These are phyloP conservation scores for Diplodia corticola DNA, from an alignment of 2,329 filamentous ascomycete species.

Conservation along the genomic window DNA sequence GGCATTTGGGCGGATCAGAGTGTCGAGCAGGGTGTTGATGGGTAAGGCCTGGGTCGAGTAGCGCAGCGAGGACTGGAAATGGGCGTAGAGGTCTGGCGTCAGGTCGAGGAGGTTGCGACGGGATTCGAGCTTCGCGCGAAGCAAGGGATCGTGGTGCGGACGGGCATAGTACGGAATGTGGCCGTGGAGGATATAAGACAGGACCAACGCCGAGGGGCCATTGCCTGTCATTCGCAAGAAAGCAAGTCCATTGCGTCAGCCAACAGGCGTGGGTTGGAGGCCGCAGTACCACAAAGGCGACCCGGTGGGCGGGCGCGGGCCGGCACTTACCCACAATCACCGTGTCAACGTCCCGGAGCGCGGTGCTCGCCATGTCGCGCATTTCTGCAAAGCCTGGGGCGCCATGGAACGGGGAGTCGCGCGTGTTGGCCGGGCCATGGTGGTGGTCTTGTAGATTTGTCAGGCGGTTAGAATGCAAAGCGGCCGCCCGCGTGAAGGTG, in stretches of 20 bases:
- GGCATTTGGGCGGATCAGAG: conserved; percentile 58
- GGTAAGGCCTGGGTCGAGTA: conserved; percentile 64
- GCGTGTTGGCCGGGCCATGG: conserved; percentile 10
- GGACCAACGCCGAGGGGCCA: conserved; percentile 61
- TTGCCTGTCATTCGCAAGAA: conserved; percentile 49
- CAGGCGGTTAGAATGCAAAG: conserved; percentile 18
- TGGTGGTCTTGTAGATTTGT: conserved; percentile 23
- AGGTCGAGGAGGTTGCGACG: conserved; percentile 49
- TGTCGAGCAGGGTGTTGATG: conserved; percentile 61
- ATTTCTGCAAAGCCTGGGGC: not conserved
- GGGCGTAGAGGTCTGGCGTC: conserved; percentile 55
- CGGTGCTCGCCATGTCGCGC: conserved; percentile 40
- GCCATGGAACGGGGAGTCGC: conserved; percentile 14
- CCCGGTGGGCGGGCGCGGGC: conserved; percentile 1
- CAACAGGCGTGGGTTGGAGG: not conserved
- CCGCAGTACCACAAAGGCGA: not conserved
- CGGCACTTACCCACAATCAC: conserved; percentile 40
- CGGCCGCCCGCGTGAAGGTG: conserved; percentile 14
- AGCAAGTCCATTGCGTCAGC: conserved; percentile 31
- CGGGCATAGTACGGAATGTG: conserved; percentile 58
- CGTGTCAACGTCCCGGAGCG: conserved; percentile 43
- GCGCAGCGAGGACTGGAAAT: conserved; percentile 60
- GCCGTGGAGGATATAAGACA: conserved; percentile 64
- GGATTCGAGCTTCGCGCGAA: conserved; percentile 56
- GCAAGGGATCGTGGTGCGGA: conserved; percentile 58